A percentile compares a stretch with the other conserved stretches of the same genome.
phyloP scores from a whole-genome alignment of 2,329 filamentous ascomycete genomes.

The Colletotrichum sp. region DNA sequence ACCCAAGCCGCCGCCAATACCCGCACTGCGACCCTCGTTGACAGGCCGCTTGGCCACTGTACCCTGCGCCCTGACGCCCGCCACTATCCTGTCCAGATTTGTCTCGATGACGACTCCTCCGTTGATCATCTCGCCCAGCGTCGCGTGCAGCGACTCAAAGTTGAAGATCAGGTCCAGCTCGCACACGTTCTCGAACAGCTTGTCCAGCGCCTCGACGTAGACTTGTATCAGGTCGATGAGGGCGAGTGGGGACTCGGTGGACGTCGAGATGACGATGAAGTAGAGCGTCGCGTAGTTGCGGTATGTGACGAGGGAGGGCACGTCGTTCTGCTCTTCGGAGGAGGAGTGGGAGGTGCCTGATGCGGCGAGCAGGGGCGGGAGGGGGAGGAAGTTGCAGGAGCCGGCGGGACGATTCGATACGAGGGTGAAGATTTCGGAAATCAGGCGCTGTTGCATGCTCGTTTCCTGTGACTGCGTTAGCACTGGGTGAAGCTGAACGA shows the following conservation, averaged over 20 bases:
- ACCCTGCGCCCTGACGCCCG: constrained; percentile 80
- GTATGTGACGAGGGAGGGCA: constrained; percentile 95
- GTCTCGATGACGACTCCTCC: constrained; percentile 96
- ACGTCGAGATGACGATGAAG: constrained; percentile 97
- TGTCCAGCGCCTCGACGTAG: constrained; percentile 93
- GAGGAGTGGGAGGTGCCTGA: constrained; percentile 68
- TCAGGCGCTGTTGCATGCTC: constrained; percentile 93
- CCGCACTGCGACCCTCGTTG: constrained; percentile 65
- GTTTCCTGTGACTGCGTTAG: constrained; percentile 72
- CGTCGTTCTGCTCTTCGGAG: constrained; percentile 79
- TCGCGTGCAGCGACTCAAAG: constrained; percentile 93
- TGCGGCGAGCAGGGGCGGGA: constrained; percentile 68
- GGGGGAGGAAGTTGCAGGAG: constrained; percentile 95
- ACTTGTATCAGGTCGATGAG: constrained; percentile 97
- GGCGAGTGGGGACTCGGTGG: constrained; percentile 93
- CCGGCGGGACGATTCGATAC: constrained; percentile 91
- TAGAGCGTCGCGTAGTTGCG: constrained; percentile 97
- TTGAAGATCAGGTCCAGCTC: constrained; percentile 99
- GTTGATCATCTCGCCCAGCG: constrained; percentile 91
- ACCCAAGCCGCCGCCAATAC: constrained; percentile 54
- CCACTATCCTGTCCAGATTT: constrained; percentile 84
- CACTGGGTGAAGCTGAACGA: not conserved
- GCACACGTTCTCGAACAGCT: constrained; percentile 97
- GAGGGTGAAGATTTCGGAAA: constrained; percentile 95
- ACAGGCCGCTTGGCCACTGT: constrained; percentile 80